Evolutionary conservation across 352 stramenopile genomes (phyloP), one percentile per base, ranked within the genome.

Genomic region (Globisporangium polare): DNA sequence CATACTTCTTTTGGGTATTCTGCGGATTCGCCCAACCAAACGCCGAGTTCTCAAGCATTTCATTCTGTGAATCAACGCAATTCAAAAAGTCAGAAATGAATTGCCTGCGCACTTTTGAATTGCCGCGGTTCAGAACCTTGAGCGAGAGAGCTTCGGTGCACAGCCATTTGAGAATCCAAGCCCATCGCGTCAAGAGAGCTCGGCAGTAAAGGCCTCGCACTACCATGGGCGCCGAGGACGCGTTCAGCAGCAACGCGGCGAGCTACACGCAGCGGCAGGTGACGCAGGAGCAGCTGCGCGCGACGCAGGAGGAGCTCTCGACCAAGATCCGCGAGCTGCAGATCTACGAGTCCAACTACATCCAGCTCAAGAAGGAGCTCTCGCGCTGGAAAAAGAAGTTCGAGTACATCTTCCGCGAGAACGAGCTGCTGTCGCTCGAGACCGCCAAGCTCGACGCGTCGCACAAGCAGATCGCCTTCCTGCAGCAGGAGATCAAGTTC

Each of bases 351-450:
- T 64, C 60, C 58, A 90, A 91, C 65, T 94, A 91, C 69, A 72
- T 88, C 49, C 63, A 77, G 43, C 75, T 86, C 39, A 92, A 92
- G 68, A 89, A 89, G 65, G 85, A 94, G 53, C 63, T 90, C 5
- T 46, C 72, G 54, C 79, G 81, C 61, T 94, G 85, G 85, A 94
- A 92, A 66, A 92, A 92, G 46, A 94, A 92, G 55, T 94, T 92
- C 60, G 83, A 94, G 67, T 92, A 88, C 59, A 83, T 94, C 18
- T 92, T 94, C 60, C 72, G 82, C 46, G 85, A 94, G 66, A 94
- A 94, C 67, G 85, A 94, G 68, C 71, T 94, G 62, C 60, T 94
- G 41, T 88, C 81, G 56, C 73, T 92, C 27, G 85, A 94, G 60
- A 90, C 81, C n/a, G 77, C 77, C 29, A 94, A 94, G 65, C 72